Evolutionary conservation across 23 red algal species (phyloP).

Genomic region (Gracilaria gracilis): DNA sequence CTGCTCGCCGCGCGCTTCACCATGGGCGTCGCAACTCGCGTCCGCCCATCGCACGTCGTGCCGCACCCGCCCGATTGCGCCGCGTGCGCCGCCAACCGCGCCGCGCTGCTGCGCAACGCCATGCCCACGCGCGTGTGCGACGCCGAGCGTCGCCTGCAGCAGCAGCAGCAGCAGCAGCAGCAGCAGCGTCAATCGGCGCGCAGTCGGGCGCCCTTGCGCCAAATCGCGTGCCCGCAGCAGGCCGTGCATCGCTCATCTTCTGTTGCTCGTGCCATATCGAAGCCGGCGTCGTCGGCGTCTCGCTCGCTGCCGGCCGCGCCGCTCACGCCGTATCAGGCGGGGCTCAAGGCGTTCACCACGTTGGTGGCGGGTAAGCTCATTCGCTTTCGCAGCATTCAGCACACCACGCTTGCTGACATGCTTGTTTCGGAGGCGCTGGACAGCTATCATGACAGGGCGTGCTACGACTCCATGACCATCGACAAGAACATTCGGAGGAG

Average conservation of each 20-base stretch:
- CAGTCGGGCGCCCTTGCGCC: not conserved
- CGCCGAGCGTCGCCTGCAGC: not conserved
- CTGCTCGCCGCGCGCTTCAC: not conserved
- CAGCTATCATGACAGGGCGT: not conserved
- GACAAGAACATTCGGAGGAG: constrained; percentile 90
- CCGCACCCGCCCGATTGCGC: constrained; percentile 20
- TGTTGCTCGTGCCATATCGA: too few relatives aligned
- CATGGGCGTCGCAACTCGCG: too few relatives aligned
- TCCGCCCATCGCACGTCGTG: too few relatives aligned
- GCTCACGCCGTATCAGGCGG: constrained; percentile 10
- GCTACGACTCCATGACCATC: constrained; percentile 11
- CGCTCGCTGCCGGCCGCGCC: too few relatives aligned
- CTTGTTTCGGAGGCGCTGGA: constrained; percentile 37
- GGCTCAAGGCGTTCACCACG: constrained; percentile 60
- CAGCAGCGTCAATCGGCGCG: not conserved
- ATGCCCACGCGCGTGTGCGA: constrained; percentile 9
- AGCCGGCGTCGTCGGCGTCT: too few relatives aligned
- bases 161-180: not conserved
- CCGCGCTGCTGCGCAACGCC: constrained; percentile 5
- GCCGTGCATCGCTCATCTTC: too few relatives aligned
- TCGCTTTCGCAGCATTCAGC: constrained; percentile 11
- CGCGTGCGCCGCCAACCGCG: constrained; percentile 33
- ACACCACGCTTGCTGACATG: constrained; percentile 41
- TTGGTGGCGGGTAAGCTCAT: constrained; percentile 25
- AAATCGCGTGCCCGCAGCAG: constrained; percentile 5